These are phyloP conservation scores for Trichocomaceae sp. DNA, from an alignment of 2,329 filamentous ascomycete species.

Conservation along the genomic window DNA sequence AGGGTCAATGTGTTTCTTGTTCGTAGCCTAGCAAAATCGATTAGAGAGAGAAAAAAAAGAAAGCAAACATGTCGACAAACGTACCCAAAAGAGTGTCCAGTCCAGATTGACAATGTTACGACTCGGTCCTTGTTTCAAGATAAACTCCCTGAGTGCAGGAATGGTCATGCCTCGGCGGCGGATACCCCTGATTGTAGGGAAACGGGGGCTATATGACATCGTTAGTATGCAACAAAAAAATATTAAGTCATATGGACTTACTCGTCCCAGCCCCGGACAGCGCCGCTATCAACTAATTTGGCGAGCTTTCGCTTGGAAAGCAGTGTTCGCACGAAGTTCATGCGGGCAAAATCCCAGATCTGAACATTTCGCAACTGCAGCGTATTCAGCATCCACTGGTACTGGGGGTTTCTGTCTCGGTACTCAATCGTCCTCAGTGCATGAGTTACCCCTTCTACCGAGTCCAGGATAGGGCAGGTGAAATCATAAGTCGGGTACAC, in stretches of 20 bases:
- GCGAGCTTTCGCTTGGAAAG: slow-evolving; percentile 48
- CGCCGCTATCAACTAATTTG: slow-evolving; percentile 43
- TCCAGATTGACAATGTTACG: slow-evolving; percentile 46
- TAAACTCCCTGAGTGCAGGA: slow-evolving; percentile 44
- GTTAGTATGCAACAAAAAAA: not conserved
- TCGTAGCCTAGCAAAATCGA: slow-evolving; percentile 36
- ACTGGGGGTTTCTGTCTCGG: slow-evolving; percentile 47
- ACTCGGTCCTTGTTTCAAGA: slow-evolving; percentile 45
- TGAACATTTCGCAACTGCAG: slow-evolving; percentile 42
- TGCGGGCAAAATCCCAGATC: slow-evolving; percentile 48
- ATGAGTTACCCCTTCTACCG: slow-evolving; percentile 58
- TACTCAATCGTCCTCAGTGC: slow-evolving; percentile 59
- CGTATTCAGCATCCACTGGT: slow-evolving; percentile 46
- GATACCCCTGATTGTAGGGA: slow-evolving; percentile 47
- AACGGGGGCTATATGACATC: slow-evolving; percentile 30
- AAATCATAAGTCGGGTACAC: slow-evolving; percentile 64
- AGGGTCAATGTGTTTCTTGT: slow-evolving; percentile 78
- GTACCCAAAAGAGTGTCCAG: slow-evolving; percentile 44
- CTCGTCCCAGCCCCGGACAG: slow-evolving; percentile 48
- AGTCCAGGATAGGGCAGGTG: slow-evolving; percentile 57
- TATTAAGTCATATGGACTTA: not conserved
- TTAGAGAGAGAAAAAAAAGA: not conserved
- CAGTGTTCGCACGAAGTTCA: slow-evolving; percentile 47
- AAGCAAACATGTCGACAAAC: not conserved
- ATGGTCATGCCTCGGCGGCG: slow-evolving; percentile 45